Base-by-base conservation (phyloP, 805 yeast genomes). In the Maudiozyma saulgeensis region DNA sequence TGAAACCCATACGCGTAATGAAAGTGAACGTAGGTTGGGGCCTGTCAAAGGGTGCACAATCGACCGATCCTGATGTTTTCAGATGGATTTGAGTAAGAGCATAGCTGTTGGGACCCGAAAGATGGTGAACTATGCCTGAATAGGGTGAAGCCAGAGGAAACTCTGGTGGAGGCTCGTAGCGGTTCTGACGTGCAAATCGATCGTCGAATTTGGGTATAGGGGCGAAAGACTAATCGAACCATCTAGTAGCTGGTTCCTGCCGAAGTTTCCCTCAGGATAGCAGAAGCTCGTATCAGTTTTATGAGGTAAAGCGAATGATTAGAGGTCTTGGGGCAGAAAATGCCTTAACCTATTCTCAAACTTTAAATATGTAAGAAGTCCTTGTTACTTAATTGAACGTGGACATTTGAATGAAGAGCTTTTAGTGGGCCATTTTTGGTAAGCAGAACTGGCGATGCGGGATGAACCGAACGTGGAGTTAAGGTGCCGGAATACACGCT, bases 401-500 rank as follows among this genome's bases (percentile, higher is more conserved):
- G 68, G 70, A 41, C 43, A 41, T 41, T 41, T 41, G 43, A 41
- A 63, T 68, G 71, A 66, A 64, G 70, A 68, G 70, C 70, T 67
- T 67, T 64, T 68, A 68, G 71, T 68, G 72, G 71, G 71, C 72
- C 71, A 67, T 67, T 67, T 68, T 67, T 68, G 72, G 72, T 68
- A 68, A 66, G 72, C 72, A 68, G 72, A 69, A 69, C 72, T 67
- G 71, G 72, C 71, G 72, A 68, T 67, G 73, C 70, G 70, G 70
- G 70, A 66, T 66, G 70, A 66, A 66, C 70, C 70, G 68, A 66
- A 63, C 68, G 69, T 56, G 59, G 64, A 63, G 69, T 66, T 64
- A 63, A 66, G 64, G 70, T 66, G 69, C 68, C 70, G 65, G 68
- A 68, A 63, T 68, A 61, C 67, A 67, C 70, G 70, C 72, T 67